Percentiles rank a stretch among this genome's conserved stretches.
phyloP scores from a whole-genome alignment of 768 basidiomycete species.

The Tylopilus subfusipes region DNA sequence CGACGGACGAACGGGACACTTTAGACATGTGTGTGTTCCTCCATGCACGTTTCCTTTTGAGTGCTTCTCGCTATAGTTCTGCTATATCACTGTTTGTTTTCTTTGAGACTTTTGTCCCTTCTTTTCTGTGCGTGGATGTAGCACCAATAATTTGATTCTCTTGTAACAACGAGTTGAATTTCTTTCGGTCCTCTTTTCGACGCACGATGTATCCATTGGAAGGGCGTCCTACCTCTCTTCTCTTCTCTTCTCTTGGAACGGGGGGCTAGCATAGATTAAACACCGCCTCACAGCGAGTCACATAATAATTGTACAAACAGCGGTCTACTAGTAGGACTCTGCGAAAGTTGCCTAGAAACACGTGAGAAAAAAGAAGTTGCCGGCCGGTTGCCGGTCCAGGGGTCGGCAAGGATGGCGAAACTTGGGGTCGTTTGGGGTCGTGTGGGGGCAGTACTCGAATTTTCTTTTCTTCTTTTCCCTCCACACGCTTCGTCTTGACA shows the following conservation, averaged over 20 bases:
- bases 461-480: neutral
- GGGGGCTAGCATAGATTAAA: conserved; percentile 26
- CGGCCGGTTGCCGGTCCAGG: conserved; percentile 3
- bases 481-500: neutral
- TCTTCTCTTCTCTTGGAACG: conserved; percentile 14
- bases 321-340: neutral
- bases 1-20: conserved; percentile 23
- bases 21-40: conserved; percentile 15
- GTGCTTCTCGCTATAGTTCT: neutral
- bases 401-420: too few species aligned
- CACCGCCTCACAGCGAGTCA: conserved; percentile 10
- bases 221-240: conserved; percentile 3
- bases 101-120: neutral
- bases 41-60: conserved; percentile 7
- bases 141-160: neutral
- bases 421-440: neutral
- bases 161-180: conserved; percentile 1
- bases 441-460: too few species aligned
- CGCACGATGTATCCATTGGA: conserved; percentile 16
- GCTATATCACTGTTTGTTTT: neutral
- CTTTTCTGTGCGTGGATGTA: conserved; percentile 8
- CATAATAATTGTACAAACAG: conserved; percentile 27
- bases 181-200: neutral
- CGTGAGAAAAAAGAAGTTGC: conserved; percentile 10
- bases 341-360: conserved; percentile 5